phyloP scores from a whole-genome alignment of 2,329 filamentous ascomycete species.

The Xenoacremonium recifei region DNA sequence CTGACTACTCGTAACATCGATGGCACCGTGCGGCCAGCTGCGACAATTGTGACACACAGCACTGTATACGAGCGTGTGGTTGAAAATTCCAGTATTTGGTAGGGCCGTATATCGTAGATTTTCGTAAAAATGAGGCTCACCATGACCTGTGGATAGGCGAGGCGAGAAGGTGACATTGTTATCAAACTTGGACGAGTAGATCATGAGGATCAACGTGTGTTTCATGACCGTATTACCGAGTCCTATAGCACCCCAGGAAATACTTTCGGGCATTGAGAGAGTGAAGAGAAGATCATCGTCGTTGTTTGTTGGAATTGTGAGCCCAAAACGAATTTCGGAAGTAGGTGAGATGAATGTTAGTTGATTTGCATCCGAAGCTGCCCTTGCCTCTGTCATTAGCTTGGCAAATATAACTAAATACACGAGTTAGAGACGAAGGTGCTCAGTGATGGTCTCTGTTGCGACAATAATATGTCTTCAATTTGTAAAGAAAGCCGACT shows the following conservation, averaged over 20 bases:
- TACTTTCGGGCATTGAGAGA: slow-evolving; percentile 43
- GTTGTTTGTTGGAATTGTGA: slow-evolving; percentile 48
- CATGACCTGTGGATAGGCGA: slow-evolving; percentile 47
- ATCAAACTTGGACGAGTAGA: slow-evolving; percentile 47
- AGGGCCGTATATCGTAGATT: slow-evolving; percentile 46
- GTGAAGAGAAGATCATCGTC: slow-evolving; percentile 52
- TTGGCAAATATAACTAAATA: no score
- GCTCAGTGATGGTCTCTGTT: no score
- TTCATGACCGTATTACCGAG: slow-evolving; percentile 52
- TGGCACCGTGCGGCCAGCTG: slow-evolving; percentile 40
- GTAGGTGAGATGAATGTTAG: slow-evolving; percentile 45
- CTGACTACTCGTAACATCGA: slow-evolving; percentile 48
- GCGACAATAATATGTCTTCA: no score
- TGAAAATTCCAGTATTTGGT: slow-evolving; percentile 45
- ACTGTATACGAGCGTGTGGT: slow-evolving; percentile 47
- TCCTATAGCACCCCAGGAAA: slow-evolving; percentile 55
- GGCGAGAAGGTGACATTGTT: slow-evolving; percentile 56
- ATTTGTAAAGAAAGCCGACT: no score
- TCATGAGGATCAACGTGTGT: slow-evolving; percentile 51
- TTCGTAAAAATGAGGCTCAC: slow-evolving; percentile 49
- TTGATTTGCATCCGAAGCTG: no score
- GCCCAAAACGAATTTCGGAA: slow-evolving; percentile 44
- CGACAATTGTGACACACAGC: slow-evolving; percentile 52
- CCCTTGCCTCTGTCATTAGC: no score
- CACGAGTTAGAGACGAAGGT: no score